Base-by-base conservation (phyloP, 768 basidiomycete genomes). In the Boletus reticuloceps region DNA sequence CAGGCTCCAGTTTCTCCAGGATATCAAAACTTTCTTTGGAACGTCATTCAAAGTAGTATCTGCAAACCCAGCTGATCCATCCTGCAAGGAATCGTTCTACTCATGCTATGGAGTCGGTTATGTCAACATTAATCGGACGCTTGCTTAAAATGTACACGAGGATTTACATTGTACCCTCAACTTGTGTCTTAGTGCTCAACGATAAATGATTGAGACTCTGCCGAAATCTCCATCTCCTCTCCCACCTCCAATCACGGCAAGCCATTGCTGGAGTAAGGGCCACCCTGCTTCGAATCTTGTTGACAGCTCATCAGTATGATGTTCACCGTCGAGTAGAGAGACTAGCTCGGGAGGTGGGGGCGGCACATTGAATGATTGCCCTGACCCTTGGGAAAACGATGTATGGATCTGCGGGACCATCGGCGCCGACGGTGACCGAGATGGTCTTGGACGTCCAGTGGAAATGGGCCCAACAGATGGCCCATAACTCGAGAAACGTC, bases 61-160 rank as follows among this genome's bases (percentile, higher is more conserved):
- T 3, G 82, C 79, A 49, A 82, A 86, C 48, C 74, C 77, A 2
- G 73, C 78, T 17, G 76, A 83, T 56, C 68, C 75, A 19, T 73
- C 79, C 13, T 80, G 77, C 37, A 72, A 77, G 13, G 85, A 92
- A 56, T 80, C 91, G 14, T 53, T 92, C 45, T 88, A 94, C 70
- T 92, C 92, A 7, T 98, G 96, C 69, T 91, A 94, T 58, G 96
- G 96, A 12, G 84, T 86, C 22, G 96, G 97, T 43, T 94, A 94
- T 68, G 76, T 91, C 58, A 99, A 98, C 69, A 84, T 87, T 53
- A 94, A 92, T 69, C 79, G 89, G 62, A 80, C 87, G 27, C 71
- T 94, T 54, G 86, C 85, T 20, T 91, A 74, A 39, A 51, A 44
- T 52, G 37, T 63, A 52, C 37, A 47, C 32, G 31, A 37, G n/a